phyloP scores from a whole-genome alignment of 2,329 filamentous ascomycete genomes.

The Dothistroma septosporum region DNA sequence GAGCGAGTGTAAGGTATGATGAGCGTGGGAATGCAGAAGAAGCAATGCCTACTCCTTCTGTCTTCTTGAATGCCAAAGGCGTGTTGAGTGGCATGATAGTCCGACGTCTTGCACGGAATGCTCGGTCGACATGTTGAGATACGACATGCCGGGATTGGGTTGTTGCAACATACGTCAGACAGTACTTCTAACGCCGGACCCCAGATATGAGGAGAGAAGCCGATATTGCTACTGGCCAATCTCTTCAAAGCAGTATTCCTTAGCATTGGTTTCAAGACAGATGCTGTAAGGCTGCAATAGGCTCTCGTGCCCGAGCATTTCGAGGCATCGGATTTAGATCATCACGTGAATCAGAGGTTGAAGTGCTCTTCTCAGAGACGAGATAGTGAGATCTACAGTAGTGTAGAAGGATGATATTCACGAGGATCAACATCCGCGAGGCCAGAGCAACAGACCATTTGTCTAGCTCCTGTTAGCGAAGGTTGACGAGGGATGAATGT shows the following conservation, averaged over 20 bases:
- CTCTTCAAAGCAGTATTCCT: not conserved
- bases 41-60: not conserved
- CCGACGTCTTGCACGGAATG: not conserved
- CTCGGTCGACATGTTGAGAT: not conserved
- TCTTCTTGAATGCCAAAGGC: not conserved
- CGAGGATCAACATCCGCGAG: not conserved
- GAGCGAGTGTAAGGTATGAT: not conserved
- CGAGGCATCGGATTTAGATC: not conserved
- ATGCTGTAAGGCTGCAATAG: not conserved
- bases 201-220: no score
- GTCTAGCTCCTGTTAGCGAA: not conserved
- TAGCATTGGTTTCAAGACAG: not conserved
- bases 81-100: not conserved
- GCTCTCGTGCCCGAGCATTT: not conserved
- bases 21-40: not conserved
- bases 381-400: not conserved
- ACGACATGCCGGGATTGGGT: no score
- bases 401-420: not conserved
- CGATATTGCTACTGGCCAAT: not conserved
- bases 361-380: not conserved
- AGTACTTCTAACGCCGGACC: no score
- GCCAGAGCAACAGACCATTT: not conserved
- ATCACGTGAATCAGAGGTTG: not conserved
- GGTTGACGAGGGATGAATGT: not conserved
- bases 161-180: no score